These are phyloP conservation scores for Arthroderma uncinatum DNA, from an alignment of 2,329 filamentous ascomycete genomes.

Conservation along the genomic window DNA sequence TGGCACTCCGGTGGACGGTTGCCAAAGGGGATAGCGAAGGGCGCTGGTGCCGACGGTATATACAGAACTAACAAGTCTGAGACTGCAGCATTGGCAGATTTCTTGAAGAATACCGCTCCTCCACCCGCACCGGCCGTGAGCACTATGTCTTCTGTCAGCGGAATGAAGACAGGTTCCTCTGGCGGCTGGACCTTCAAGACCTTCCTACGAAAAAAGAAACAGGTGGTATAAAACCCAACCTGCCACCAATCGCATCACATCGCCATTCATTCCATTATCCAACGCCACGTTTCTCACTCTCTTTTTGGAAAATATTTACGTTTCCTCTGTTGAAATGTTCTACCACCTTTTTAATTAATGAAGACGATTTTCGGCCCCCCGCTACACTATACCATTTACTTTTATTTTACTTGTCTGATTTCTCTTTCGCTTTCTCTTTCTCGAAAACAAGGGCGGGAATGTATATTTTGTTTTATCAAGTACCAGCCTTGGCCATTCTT, in stretches of 20 bases:
- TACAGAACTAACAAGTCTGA: constrained; percentile 22
- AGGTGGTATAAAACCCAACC: constrained; percentile 11
- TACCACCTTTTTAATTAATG: constrained; percentile 6
- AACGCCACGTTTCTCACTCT: constrained; percentile 11
- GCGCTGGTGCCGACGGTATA: constrained; percentile 15
- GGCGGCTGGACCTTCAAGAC: constrained; percentile 16
- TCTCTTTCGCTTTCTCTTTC: neutral
- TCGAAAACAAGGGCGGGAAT: neutral
- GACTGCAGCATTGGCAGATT: constrained; percentile 61
- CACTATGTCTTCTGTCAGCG: constrained; percentile 11
- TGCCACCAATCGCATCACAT: neutral
- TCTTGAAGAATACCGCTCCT: constrained; percentile 58
- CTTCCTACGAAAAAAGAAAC: constrained; percentile 22
- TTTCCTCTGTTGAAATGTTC: constrained; percentile 11
- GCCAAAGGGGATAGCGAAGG: neutral
- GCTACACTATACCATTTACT: neutral
- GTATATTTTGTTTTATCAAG: neutral
- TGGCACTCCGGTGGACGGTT: neutral
- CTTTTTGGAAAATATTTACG: constrained; percentile 12
- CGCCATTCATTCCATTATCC: neutral
- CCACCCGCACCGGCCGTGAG: constrained; percentile 28
- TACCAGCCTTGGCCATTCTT: neutral
- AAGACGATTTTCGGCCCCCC: neutral
- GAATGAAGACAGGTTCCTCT: constrained; percentile 10
- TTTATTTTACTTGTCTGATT: neutral